A percentile compares a stretch with the other conserved stretches of the same genome.
Conservation (phyloP, 805 yeast species). For the Candida ulmi region DNA sequence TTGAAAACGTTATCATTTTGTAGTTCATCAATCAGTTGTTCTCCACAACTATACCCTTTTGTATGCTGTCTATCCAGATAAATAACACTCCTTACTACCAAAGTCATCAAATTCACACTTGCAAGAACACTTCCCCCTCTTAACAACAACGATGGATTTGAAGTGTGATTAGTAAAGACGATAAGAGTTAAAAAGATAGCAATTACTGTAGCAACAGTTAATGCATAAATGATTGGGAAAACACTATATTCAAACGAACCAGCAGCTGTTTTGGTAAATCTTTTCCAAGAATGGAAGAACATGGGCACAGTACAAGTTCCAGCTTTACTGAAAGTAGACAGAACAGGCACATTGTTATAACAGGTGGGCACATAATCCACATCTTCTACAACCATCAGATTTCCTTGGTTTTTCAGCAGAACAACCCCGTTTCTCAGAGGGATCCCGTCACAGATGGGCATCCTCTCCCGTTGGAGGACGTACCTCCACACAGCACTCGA, state of each 20-base stretch:
- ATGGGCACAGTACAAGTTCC: constrained; percentile 34
- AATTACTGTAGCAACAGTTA: constrained; percentile 60
- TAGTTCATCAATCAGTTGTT: constrained; percentile 37
- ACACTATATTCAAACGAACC: constrained; percentile 51
- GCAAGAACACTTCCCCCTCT: constrained; percentile 46
- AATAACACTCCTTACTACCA: constrained; percentile 42
- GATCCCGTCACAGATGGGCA: constrained; percentile 27
- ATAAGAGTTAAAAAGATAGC: constrained; percentile 58
- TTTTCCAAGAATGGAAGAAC: constrained; percentile 43
- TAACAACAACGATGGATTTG: constrained; percentile 51
- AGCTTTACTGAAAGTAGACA: constrained; percentile 26
- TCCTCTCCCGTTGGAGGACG: constrained; percentile 18
- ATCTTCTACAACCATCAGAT: constrained; percentile 11
- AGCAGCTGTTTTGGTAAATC: constrained; percentile 30
- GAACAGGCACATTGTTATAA: constrained; percentile 16
- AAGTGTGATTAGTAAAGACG: constrained; percentile 59
- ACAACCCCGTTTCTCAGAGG: constrained; percentile 29
- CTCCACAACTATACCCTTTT: constrained; percentile 33
- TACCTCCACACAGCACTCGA: constrained; percentile 29
- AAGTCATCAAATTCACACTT: constrained; percentile 47
- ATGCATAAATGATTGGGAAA: constrained; percentile 55
- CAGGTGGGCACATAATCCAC: constrained; percentile 29
- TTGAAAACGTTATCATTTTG: constrained; percentile 41
- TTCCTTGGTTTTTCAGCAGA: constrained; percentile 15
- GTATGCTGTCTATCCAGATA: constrained; percentile 43